Evolutionary conservation across 768 basidiomycete genomes (phyloP), one percentile per base, ranked within the genome.

Genomic region (Candolleomyces aberdarensis): DNA sequence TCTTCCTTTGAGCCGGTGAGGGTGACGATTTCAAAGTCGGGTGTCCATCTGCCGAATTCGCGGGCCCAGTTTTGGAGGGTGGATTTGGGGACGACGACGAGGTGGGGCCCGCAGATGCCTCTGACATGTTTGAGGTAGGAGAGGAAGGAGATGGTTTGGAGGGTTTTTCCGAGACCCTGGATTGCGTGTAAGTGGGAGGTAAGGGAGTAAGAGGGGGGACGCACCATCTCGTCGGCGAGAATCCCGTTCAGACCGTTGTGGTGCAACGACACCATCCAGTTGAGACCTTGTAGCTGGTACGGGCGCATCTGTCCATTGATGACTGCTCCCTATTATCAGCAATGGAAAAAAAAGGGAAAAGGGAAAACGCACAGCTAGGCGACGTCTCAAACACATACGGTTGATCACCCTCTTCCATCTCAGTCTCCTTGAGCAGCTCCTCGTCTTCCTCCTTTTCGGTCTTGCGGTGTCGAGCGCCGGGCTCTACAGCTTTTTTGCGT

Each of bases 391-490:
- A 99, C 4, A 98, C 94, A 65, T 87, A 93, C 0, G 96, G 92
- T 62, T 95, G 91, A 66, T 97, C 94, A 64, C 89, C 86, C 60
- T 87, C 89, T 9, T 85, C 90, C 41, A 87, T 79, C 65, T 93
- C 92, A 7, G 89, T 90, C 51, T 92, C 92, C 69, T 94, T 92
- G 46, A 98, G 74, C 68, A 99, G 68, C 74, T 99, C 96, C 64
- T 96, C 95, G 58, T 98, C 97, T 72, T 98, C 97, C 69, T 99
- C 97, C 75, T 97, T 97, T 74, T 99, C 97, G 0, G 93, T 95
- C 73, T 95, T 97, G 57, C 96, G 86, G 69, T 95, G 94, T 10
- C 96, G 89, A 29, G 89, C 83, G 53, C 72, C 86, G 53, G 87
- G 87, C 44, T 76, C 90, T 89, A 76, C 73, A 7, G 85, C 85